Percentiles rank a stretch among this genome's conserved stretches.
Conservation (phyloP, 2,329 filamentous ascomycete genomes). For the Trichoderma sp. region DNA sequence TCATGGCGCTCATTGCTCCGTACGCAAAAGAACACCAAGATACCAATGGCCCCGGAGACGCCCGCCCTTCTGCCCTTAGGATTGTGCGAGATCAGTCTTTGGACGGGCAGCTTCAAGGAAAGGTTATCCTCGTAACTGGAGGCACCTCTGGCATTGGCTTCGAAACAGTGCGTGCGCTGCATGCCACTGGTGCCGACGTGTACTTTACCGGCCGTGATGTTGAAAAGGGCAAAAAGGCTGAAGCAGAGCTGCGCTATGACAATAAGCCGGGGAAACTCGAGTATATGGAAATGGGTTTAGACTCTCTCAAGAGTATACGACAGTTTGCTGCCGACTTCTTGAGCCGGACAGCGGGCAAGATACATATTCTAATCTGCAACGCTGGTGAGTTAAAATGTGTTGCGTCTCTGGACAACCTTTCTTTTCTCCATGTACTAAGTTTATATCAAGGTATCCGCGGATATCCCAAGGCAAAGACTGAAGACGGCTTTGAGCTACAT, state of each 20-base stretch:
- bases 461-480: conserved; percentile 41
- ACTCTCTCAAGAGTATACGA: conserved; percentile 41
- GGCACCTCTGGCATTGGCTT: conserved; percentile 48
- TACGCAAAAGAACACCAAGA: conserved; percentile 14
- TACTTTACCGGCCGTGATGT: conserved; percentile 49
- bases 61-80: conserved; percentile 43
- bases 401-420: background rate
- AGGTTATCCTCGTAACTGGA: conserved; percentile 50
- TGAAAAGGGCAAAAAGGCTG: conserved; percentile 33
- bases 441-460: conserved; percentile 42
- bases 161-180: conserved; percentile 49
- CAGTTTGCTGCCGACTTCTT: conserved; percentile 32
- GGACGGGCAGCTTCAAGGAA: conserved; percentile 39
- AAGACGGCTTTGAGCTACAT: conserved; percentile 54
- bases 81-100: conserved; percentile 41
- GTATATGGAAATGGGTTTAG: conserved; percentile 41
- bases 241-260: conserved; percentile 34
- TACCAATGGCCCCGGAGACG: conserved; percentile 37
- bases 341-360: conserved; percentile 23
- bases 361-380: conserved; percentile 48
- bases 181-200: conserved; percentile 48
- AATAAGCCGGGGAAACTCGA: conserved; percentile 36
- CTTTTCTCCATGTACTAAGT: background rate
- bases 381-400: conserved; percentile 38
- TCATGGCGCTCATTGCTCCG: conserved; percentile 10